Evolutionary conservation across 164 flowering plant species (phyloP), one percentile per base, ranked within the genome.

Genomic region (Saururus chinensis): DNA sequence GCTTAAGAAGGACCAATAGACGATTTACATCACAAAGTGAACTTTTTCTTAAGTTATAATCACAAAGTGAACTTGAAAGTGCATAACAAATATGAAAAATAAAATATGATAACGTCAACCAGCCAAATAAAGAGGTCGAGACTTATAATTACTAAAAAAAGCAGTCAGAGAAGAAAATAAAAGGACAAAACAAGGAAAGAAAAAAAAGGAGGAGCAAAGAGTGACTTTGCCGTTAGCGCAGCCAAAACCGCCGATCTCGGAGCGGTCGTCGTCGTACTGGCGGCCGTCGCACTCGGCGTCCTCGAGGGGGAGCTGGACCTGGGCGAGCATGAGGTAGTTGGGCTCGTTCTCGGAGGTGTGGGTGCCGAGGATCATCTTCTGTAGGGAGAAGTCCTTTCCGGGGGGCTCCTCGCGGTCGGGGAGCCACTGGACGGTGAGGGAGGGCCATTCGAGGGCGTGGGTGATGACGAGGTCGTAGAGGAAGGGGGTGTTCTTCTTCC

Each of bases 401-500:
- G 96, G 80, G 0, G 92, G 91, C 80, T 90, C 99, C 14, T 84
- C 84, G 16, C 96, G 71, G 55, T 85, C 92, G 4, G 96, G 97
- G 1, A 93, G 80, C 99, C 97, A 93, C 68, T 93, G 92, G 19
- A 93, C 98, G 19, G 97, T 90, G 60, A 90, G 84, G 0, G 98
- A 93, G 4, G 98, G 97, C 97, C 98, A 93, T 67, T 93, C 97
- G 4, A 93, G 82, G 52, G 99, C 97, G 58, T 90, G 99, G 4
- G 99, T 90, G 9, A 90, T 87, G 53, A 93, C 92, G 57, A 93
- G 75, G 78, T 93, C 99, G 79, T 93, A 93, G 7, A 93, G 69
- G 52, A 88, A 93, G 0, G 99, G 99, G 1, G 96, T 93, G 76
- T 90, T 88, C 82, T 90, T 90, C 78, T 93, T 93, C 99, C 97